Conservation (phyloP, 306 rosid species). For the Echinosophora koreensis region DNA sequence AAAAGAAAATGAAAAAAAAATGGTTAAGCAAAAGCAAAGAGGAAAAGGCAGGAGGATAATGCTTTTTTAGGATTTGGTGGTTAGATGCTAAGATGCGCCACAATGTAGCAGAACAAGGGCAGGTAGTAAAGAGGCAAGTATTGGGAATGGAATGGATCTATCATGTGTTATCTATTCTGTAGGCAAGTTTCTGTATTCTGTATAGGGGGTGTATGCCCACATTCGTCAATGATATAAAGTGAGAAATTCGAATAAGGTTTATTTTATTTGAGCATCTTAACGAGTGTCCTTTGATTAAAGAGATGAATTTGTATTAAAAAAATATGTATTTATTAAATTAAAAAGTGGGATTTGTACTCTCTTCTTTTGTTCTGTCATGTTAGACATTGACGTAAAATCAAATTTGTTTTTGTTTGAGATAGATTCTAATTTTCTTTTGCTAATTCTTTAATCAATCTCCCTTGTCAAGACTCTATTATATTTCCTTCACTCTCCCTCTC, state of each 20-base stretch:
- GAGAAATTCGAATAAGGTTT: neutral
- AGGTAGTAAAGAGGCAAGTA: slow-evolving; percentile 39
- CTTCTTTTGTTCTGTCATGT: too few relatives aligned
- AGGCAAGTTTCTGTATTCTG: slow-evolving; percentile 50
- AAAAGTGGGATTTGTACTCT: too few relatives aligned
- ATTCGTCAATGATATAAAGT: slow-evolving; percentile 47
- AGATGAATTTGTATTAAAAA: too few relatives aligned
- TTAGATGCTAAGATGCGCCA: slow-evolving; percentile 63
- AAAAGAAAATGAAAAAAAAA: neutral
- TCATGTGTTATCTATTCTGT: slow-evolving; percentile 27
- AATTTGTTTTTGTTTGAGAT: too few relatives aligned
- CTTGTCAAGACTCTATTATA: too few relatives aligned
- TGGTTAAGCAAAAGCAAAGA: slow-evolving; percentile 43
- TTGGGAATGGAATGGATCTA: neutral
- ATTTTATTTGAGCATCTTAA: too few relatives aligned
- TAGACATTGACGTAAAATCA: too few relatives aligned
- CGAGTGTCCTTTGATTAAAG: too few relatives aligned
- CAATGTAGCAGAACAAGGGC: slow-evolving; percentile 49
- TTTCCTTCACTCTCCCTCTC: too few relatives aligned
- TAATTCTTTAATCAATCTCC: too few relatives aligned
- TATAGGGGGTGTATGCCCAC: slow-evolving; percentile 36
- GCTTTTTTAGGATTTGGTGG: slow-evolving; percentile 57
- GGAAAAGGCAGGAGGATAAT: slow-evolving; percentile 44
- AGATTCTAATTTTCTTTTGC: too few relatives aligned
- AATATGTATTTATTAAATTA: too few relatives aligned